phyloP scores from a whole-genome alignment of 768 basidiomycete genomes.

The Trametes cingulata region DNA sequence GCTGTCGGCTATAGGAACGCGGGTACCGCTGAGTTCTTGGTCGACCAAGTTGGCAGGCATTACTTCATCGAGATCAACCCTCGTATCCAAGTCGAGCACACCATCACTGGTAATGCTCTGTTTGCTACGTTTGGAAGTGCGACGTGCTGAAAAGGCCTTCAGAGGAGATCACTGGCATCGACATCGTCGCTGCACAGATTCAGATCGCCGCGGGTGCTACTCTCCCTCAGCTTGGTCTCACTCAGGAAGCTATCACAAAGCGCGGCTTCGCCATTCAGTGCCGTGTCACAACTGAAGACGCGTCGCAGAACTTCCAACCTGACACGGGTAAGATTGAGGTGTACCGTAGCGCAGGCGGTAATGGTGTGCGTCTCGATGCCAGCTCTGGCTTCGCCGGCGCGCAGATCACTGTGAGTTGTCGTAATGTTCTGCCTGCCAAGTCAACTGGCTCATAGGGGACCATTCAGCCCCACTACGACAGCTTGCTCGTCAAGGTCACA shows the following conservation, averaged over 20 bases:
- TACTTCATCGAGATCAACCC: slow-evolving; percentile 99
- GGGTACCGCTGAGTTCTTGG: slow-evolving; percentile 97
- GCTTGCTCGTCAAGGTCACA: slow-evolving; percentile 92
- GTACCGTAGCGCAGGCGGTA: slow-evolving; percentile 97
- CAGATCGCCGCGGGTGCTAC: slow-evolving; percentile 99
- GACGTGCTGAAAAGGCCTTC: slow-evolving; percentile 7
- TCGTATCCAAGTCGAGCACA: slow-evolving; percentile 99
- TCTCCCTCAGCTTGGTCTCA: slow-evolving; percentile 90
- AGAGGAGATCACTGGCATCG: slow-evolving; percentile 99
- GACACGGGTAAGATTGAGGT: slow-evolving; percentile 99
- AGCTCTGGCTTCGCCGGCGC: slow-evolving; percentile 98
- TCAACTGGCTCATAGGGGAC: background rate
- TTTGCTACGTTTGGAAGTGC: background rate
- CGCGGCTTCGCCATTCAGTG: slow-evolving; percentile 98
- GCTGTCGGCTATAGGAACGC: slow-evolving; percentile 96
- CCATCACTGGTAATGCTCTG: slow-evolving; percentile 78
- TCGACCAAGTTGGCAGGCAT: slow-evolving; percentile 93
- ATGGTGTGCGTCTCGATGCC: slow-evolving; percentile 95
- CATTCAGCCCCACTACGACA: slow-evolving; percentile 92
- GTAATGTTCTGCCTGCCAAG: background rate
- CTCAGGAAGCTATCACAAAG: slow-evolving; percentile 93
- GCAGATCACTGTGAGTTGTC: slow-evolving; percentile 84
- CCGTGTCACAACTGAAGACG: slow-evolving; percentile 97
- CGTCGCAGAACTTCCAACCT: slow-evolving; percentile 90
- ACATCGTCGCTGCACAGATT: slow-evolving; percentile 98